Evolutionary conservation across 768 basidiomycete species (phyloP), one percentile per base, ranked within the genome.

Genomic region (Lanmaoa pseudosensibilis): DNA sequence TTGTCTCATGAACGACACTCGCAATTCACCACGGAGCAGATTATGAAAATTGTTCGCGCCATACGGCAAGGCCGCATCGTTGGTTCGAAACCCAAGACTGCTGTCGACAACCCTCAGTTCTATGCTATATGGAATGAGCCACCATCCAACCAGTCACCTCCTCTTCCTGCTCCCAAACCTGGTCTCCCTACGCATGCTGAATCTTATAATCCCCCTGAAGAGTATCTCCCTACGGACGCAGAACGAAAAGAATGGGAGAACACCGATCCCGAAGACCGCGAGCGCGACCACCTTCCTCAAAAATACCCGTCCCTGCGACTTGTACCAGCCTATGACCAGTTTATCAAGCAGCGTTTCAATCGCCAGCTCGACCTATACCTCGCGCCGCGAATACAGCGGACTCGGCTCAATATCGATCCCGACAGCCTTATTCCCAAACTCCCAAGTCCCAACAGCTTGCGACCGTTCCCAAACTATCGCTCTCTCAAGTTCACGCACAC

Each of bases 11-110:
- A 19, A 41, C 27, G 37, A 12, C 36, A 49, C 38, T 40, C 51
- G n/a, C 25, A 54, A 46, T 49, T 64, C 43, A 53, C 32, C 33
- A 9, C 34, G n/a, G 8, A 21, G 33, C 61, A 97, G 95, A 85
- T 99, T 62, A 95, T 99, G 93, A 99, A 98, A 83, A 98, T 98
- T 58, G 95, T 99, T 58, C 94, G 95, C 46, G 96, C 96, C 5
- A 98, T 99, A 66, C 86, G 97, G 10, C 88, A 94, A 78, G 97
- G 97, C 34, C 88, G 92, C 41, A 99, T 99, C 60, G 68, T 94
- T 8, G 91, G 94, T 32, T 86, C 90, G 59, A 96, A 93, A 73
- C 91, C 94, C 15, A 90, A 84, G 73, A 81, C 82, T n/a, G 77
- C 79, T 5, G 78, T 80, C 36, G 83, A 75, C 60, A 75, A 84